phyloP scores from a whole-genome alignment of 345 rosid genomes.

The Murraya koenigii region DNA sequence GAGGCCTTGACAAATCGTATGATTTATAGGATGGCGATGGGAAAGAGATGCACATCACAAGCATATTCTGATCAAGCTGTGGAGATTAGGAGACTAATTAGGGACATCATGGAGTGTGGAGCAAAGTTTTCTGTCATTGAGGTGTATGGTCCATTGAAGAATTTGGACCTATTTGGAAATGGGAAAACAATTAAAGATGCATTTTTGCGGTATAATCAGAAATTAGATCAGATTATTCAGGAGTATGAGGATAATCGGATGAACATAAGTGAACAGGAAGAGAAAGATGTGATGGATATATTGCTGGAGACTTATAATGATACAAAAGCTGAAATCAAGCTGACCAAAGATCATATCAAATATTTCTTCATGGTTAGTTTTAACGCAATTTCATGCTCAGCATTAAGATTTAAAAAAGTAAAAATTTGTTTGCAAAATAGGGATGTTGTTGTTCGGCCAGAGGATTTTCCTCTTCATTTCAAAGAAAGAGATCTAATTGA shows the following conservation, averaged over 20 bases:
- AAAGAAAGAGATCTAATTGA: too few relatives aligned
- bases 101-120: conserved; percentile 45
- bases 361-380: conserved; percentile 4
- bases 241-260: conserved; percentile 44
- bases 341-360: conserved; percentile 35
- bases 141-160: conserved; percentile 51
- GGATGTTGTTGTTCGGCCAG: too few relatives aligned
- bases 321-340: conserved; percentile 28
- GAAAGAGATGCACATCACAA: conserved; percentile 29
- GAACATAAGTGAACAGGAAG: background rate
- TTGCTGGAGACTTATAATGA: conserved; percentile 32
- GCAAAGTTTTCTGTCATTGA: conserved; percentile 52
- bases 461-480: too few relatives aligned
- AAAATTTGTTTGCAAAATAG: too few relatives aligned
- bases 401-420: too few relatives aligned
- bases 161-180: conserved; percentile 48
- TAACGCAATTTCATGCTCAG: background rate
- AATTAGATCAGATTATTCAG: conserved; percentile 44
- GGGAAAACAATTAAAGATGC: conserved; percentile 48
- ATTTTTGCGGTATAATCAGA: conserved; percentile 39
- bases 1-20: conserved; percentile 34
- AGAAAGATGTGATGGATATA: conserved; percentile 37
- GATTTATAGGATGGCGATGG: conserved; percentile 45
- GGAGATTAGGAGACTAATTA: conserved; percentile 30
- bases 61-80: conserved; percentile 21